phyloP scores from a whole-genome alignment of 2,329 filamentous ascomycete species.

The Exophiala spinifera region DNA sequence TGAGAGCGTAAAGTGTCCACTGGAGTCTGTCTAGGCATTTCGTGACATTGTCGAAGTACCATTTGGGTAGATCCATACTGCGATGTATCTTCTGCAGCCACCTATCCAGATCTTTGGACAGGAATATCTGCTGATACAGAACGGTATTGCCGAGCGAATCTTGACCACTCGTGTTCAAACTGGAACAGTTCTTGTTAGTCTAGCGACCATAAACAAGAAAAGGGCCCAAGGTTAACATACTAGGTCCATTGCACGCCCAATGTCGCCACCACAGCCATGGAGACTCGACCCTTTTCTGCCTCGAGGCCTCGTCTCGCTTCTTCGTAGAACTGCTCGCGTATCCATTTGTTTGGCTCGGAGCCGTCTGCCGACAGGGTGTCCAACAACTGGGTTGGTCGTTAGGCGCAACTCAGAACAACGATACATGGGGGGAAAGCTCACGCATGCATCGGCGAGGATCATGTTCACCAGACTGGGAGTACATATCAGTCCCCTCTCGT shows the following conservation, averaged over 20 bases:
- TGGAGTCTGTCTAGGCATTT: slow-evolving; percentile 5
- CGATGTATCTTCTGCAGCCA: slow-evolving; percentile 26
- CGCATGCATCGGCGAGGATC: slow-evolving; percentile 32
- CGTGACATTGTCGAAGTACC: slow-evolving; percentile 6
- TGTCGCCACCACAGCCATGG: slow-evolving; percentile 34
- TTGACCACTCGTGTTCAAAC: slow-evolving; percentile 34
- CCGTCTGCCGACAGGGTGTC: slow-evolving; percentile 31
- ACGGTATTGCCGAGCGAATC: slow-evolving; percentile 26
- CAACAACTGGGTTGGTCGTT: slow-evolving; percentile 18
- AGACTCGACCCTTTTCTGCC: slow-evolving; percentile 33
- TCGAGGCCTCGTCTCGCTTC: slow-evolving; percentile 35
- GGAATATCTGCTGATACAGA: slow-evolving; percentile 16
- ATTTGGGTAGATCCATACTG: slow-evolving; percentile 1
- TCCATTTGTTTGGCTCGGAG: slow-evolving; percentile 29
- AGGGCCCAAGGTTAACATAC: slow-evolving; percentile 22
- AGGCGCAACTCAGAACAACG: too few relatives aligned
- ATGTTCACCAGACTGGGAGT: slow-evolving; percentile 37
- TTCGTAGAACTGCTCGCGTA: slow-evolving; percentile 34
- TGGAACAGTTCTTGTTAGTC: slow-evolving; percentile 11
- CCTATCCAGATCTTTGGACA: slow-evolving; percentile 31
- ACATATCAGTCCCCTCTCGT: slow-evolving; percentile 28
- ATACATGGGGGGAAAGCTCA: slow-evolving; percentile 22
- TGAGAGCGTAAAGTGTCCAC: slow-evolving; percentile 18
- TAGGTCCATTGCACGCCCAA: slow-evolving; percentile 31
- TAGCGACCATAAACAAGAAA: neutral